Conservation (phyloP, 2,329 filamentous ascomycete genomes). For the Zymoseptoria ardabiliae region DNA sequence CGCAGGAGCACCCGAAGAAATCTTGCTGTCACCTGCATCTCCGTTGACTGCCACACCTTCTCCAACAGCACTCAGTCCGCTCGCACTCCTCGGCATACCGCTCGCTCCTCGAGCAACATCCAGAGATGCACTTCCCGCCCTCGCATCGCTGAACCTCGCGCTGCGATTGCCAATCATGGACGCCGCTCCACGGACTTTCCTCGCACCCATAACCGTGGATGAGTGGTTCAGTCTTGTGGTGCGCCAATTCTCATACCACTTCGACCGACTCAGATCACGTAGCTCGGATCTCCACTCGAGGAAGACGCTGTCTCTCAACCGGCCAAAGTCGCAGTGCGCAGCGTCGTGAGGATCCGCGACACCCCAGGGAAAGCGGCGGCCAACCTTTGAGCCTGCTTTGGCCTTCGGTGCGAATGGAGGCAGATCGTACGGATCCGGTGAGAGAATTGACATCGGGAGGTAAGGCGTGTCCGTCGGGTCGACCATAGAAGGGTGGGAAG, state of each 20-base stretch:
- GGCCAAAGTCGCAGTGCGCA: constrained; percentile 87
- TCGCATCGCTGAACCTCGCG: neutral
- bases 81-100: constrained; percentile 14
- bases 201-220: neutral
- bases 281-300: constrained; percentile 87
- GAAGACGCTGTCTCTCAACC: constrained; percentile 86
- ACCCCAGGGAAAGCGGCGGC: constrained; percentile 91
- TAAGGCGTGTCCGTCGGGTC: constrained; percentile 48
- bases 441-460: constrained; percentile 86
- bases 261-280: constrained; percentile 79
- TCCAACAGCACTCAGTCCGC: neutral
- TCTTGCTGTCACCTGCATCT: neutral
- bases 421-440: constrained; percentile 77
- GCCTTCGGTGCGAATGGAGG: constrained; percentile 46
- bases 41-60: neutral
- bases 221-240: constrained; percentile 45
- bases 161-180: neutral
- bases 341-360: constrained; percentile 89
- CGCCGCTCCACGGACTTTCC: neutral
- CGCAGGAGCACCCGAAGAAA: neutral
- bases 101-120: neutral
- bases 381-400: constrained; percentile 51
- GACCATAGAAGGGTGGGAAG: constrained; percentile 33
- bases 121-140: neutral
- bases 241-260: constrained; percentile 96